Base-by-base conservation (phyloP, 1,284 basidiomycete genomes). In the Volvariella volvacea region DNA sequence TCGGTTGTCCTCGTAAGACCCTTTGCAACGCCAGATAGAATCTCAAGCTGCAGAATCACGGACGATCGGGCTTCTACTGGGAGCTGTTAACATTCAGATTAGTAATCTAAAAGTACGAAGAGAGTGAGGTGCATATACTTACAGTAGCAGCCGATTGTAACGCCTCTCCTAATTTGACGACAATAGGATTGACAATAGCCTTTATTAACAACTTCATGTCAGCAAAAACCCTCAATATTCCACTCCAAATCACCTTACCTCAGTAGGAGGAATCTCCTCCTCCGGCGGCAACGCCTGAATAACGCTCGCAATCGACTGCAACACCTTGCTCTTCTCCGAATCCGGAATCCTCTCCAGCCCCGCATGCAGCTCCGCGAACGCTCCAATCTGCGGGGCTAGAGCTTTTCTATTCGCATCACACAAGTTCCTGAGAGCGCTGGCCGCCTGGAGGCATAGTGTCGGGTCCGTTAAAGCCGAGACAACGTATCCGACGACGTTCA, bases 291-390 rank as follows among this genome's bases (percentile, higher is more conserved):
- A 60, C 0, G 91, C 92, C 55, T 94, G 88, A 37, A 94, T 88
- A 1, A 95, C 89, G 48, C 88, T 92, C 1, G 89, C 82, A 46
- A 95, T 92, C 0, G 84, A 89, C 59, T 94, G 88, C 41, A 94
- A 68, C 0, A 94, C 88, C 63, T 92, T 94, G 50, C 81, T 78
- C 63, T 88, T 89, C 64, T 94, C 91, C 19, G 85, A 83, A 49
- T 91, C 86, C 83, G 85, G 85, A 45, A 92, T 81, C 14, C 72
- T 72, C 7, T 74, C 78, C 43, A 93, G 64, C 28, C 82, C 78
- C 1, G 83, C 81, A 63, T 93, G 88, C 44, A 95, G 62, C 50
- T 86, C 80, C 3, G 83, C 87, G 60, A 95, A 94, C 0, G 88
- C 86, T 2, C 71, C 73, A 38, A 94, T 90, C 54, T 91, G 88